Base-by-base conservation (phyloP, 768 basidiomycete genomes). In the Lactarius hengduanensis region DNA sequence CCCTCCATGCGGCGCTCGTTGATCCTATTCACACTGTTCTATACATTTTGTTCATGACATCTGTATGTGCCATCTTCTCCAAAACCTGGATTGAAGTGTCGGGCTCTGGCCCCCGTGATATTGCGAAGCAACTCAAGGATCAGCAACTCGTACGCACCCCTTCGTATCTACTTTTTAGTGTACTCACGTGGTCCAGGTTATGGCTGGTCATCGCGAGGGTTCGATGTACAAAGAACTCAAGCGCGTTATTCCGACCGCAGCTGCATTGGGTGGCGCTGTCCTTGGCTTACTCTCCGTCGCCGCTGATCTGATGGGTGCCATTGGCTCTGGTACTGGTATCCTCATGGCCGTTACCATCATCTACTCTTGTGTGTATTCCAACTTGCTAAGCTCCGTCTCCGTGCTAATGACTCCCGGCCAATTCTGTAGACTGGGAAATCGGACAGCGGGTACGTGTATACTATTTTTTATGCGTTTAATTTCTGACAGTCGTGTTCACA, bases 1-100 rank as follows among this genome's bases (percentile, higher is more conserved):
- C 94, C 22, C 81, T 98, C 76, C 89, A 84, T 67, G 89, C 91
- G 58, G 92, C 90, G 9, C 80, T 98, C 68, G 78, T 92, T 58
- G 97, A 99, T 77, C 97, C 97, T 1, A 86, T 98, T 73, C 97
- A 98, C 80, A 95, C 94, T 1, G 82, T 84, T 26, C 80, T 97
- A 72, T 97, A 98, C 78, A 87, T 99, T 76, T 77, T 85, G 6
- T 98, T 98, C 80, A 96, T 96, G 80, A 83, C 96, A 66, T 86
- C 90, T 40, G 94, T 95, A 18, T 98, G 96, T 75, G 96, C 97
- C 16, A 82, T 98, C 71, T 99, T 98, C 83, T 96, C 93, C 74
- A 98, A 98, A 84, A 98, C 96, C 0, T 99, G 97, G 96, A 98
- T 99, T 70, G 96, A 98, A 73, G 94, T 98, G 40, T 98, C 95